Evolutionary conservation across 2,329 filamentous ascomycete species (phyloP), one percentile per base, ranked within the genome.

Genomic region (Colletotrichum plurivorum): DNA sequence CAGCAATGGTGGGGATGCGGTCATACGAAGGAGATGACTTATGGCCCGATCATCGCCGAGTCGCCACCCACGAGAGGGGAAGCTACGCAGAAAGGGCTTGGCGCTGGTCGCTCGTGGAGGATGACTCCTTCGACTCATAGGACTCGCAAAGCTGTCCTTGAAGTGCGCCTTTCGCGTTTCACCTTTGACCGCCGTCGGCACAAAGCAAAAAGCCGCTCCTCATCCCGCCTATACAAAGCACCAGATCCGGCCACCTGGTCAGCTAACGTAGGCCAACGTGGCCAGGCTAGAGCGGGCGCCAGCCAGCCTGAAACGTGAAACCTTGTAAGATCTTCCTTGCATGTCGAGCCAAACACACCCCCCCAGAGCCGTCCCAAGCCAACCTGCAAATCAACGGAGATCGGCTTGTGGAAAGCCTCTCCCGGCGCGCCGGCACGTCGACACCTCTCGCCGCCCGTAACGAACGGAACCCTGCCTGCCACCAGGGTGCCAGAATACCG

Each of bases 271-370:
- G 51, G 67, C 55, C 67, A 66, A 66, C 55, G 55, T 66, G 67
- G 67, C 62, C 67, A 39, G 62, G 67, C 46, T 51, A 51, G 57
- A 70, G 57, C 63, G 63, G 67, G 67, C 67, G 63, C 48, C 67
- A 68, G 51, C 41, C 15, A 48, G 46, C 52, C 48, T 68, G 67
- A 68, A 70, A 70, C 67, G 45, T 70, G 67, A 67, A 70, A 70
- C 67, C 53, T 58, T 39, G 36, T 52, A 54, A 58, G 57, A 68
- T 70, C 67, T 66, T 64, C 66, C 62, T 69, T 61, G 67, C 67
- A 67, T 61, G 25, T 22, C 55, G 16, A 51, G 48, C 46, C 53
- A 64, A 58, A n/a, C 15, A 43, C 55, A 36, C 20, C 27, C 22
- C 22, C 49, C 48, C 36, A 45, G 36, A 36, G n/a, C 51, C 54